phyloP scores from a whole-genome alignment of 257 asterid species.

The Nicotiana knightiana region DNA sequence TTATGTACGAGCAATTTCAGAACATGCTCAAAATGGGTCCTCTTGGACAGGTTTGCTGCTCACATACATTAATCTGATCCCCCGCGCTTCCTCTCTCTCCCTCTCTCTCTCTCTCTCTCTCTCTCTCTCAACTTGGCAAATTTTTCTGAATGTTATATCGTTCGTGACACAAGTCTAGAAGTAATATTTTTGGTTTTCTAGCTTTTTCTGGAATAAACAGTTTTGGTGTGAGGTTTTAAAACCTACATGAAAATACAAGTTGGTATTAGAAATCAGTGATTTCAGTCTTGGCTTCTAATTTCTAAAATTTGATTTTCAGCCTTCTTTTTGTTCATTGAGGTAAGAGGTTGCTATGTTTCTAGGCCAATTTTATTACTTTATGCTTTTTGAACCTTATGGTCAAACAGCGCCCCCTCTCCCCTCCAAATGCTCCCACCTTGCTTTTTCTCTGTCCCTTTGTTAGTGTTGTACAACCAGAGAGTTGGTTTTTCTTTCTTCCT shows the following conservation, averaged over 20 bases:
- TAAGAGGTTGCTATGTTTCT: not conserved
- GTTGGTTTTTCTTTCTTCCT: not conserved
- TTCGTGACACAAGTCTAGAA: not conserved
- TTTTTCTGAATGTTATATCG: not conserved
- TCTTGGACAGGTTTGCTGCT: constrained; percentile 72
- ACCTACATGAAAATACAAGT: not conserved
- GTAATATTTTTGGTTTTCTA: not conserved
- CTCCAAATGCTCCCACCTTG: not conserved
- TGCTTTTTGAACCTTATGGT: not conserved
- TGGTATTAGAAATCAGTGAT: not conserved
- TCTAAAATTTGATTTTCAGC: not conserved
- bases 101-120: not conserved
- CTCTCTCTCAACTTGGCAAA: not conserved
- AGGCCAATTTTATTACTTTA: not conserved
- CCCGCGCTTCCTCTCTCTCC: not conserved
- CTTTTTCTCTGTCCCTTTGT: not conserved
- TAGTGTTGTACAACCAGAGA: no score
- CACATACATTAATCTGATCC: not conserved
- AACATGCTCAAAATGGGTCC: constrained; percentile 93
- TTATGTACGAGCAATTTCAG: constrained; percentile 91
- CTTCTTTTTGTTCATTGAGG: not conserved
- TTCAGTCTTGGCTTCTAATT: not conserved
- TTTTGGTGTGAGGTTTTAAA: not conserved
- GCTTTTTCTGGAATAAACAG: not conserved
- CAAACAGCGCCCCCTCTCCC: not conserved